Percentiles rank a stretch among this genome's conserved stretches.
Conservation (phyloP, 306 rosid species). For the Acacia crassicarpa region DNA sequence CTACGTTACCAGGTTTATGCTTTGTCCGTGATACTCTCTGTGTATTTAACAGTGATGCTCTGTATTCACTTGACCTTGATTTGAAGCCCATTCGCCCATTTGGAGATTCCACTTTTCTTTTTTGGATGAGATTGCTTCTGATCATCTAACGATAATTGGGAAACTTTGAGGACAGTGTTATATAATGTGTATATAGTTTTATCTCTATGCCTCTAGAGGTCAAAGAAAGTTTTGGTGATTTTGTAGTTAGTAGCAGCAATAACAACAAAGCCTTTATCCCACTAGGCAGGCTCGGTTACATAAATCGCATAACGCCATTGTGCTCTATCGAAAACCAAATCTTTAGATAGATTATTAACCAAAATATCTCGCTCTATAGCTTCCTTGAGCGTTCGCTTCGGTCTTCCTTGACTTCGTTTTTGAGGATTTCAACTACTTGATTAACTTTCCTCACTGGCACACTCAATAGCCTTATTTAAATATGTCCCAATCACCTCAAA, state of each 20-base stretch:
- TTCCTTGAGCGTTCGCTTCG: too few relatives aligned
- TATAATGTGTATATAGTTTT: background rate
- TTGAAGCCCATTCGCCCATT: background rate
- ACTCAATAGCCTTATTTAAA: too few relatives aligned
- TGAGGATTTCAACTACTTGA: too few relatives aligned
- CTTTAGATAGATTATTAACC: too few relatives aligned
- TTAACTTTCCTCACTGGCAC: too few relatives aligned
- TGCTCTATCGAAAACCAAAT: too few relatives aligned
- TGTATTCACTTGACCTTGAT: conserved; percentile 15
- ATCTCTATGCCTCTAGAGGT: conserved; percentile 1
- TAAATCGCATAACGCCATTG: too few relatives aligned
- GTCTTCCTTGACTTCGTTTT: too few relatives aligned
- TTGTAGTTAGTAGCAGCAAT: background rate
- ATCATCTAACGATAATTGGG: background rate
- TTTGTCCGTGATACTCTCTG: conserved; percentile 6
- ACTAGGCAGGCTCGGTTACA: too few relatives aligned
- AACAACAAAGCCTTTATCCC: too few relatives aligned
- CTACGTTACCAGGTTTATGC: conserved; percentile 79
- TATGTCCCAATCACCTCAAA: too few relatives aligned
- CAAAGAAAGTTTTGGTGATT: conserved; percentile 12
- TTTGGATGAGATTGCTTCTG: background rate
- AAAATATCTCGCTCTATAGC: too few relatives aligned
- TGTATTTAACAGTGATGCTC: conserved; percentile 1
- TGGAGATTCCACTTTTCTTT: background rate
- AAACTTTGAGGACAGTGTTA: background rate